Percentiles rank a stretch among this genome's conserved stretches.
Conservation (phyloP, 2,329 filamentous ascomycete species). For the Ophiostoma sp. region DNA sequence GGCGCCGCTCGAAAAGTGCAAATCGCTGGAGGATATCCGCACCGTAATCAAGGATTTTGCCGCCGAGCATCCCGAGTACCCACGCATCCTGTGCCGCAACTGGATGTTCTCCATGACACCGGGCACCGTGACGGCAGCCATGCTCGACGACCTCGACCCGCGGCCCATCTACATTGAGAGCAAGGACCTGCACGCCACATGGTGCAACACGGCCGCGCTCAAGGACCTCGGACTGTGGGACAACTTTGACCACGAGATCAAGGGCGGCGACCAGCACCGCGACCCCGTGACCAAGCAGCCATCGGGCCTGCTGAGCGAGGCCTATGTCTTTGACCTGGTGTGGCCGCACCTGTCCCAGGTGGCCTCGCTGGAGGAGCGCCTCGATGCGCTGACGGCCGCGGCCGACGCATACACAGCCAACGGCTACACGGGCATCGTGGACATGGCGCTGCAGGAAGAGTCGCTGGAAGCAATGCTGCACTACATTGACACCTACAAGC, state of each 20-base stretch:
- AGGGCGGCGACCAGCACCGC: slow-evolving; percentile 49
- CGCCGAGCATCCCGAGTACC: slow-evolving; percentile 39
- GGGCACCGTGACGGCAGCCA: slow-evolving; percentile 43
- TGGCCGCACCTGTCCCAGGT: slow-evolving; percentile 50
- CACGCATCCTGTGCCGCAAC: slow-evolving; percentile 47
- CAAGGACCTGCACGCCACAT: slow-evolving; percentile 53
- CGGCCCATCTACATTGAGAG: slow-evolving; percentile 51
- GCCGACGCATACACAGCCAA: slow-evolving; percentile 45
- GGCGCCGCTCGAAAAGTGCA: slow-evolving; percentile 44
- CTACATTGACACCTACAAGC: slow-evolving; percentile 30
- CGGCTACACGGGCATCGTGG: slow-evolving; percentile 51
- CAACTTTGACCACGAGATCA: slow-evolving; percentile 36
- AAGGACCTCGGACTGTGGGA: slow-evolving; percentile 45
- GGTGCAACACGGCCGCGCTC: slow-evolving; percentile 50
- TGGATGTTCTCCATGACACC: slow-evolving; percentile 55
- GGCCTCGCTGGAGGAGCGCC: slow-evolving; percentile 45
- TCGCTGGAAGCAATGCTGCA: slow-evolving; percentile 47
- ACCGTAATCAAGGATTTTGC: slow-evolving; percentile 43
- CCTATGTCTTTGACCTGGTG: slow-evolving; percentile 48
- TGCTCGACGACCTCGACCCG: slow-evolving; percentile 48
- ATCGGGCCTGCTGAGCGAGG: slow-evolving; percentile 50
- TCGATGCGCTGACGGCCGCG: slow-evolving; percentile 42
- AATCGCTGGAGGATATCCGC: slow-evolving; percentile 46
- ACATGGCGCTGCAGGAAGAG: slow-evolving; percentile 57
- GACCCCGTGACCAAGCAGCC: slow-evolving; percentile 41